Evolutionary conservation across 2,329 filamentous ascomycete genomes (phyloP), one percentile per base, ranked within the genome.

Genomic region (Neonectria magnoliae): DNA sequence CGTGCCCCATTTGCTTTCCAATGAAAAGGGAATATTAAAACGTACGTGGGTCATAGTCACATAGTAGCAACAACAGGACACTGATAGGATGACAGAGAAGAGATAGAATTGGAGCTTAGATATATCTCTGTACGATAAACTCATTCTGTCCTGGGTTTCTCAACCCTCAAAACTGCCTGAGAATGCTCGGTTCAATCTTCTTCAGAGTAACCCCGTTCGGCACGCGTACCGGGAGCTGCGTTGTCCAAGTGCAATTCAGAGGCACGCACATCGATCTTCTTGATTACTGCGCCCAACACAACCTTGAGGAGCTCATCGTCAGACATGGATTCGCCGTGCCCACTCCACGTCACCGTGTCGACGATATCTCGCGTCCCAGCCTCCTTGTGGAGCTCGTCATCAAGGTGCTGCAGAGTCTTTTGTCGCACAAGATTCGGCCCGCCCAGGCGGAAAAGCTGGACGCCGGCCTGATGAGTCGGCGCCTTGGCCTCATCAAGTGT

Each of bases 371-470:
- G 62, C 16, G 62, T 64, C 31, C 41, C 42, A 13, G 62, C 62
- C 42, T 64, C 62, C 57, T 61, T 60, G 51, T 64, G 62, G 29
- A 64, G 57, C 52, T 64, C 57, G 45, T 64, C 62, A 38, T 64
- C 62, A 18, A 64, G 51, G 48, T 64, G 57, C 16, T 56, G 51
- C 36, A 64, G 47, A 5, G 62, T 64, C 44, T 56, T 55, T 29
- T 64, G 62, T 36, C 57, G 48, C 27, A 27, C 57, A 18, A 60
- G 18, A 33, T 54, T 44, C 27, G 50, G 62, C 11, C 57, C 51
- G 5, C 62, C 62, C 11, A 64, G 45, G 33, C 57, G 62, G 56
- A 64, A 64, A 20, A 64, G 52, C 62, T 64, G 62, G 36, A 64
- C 52, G 16, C 62, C 62, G 44, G 57, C 62, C 45, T 64, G 62